Evolutionary conservation across 192 early-diverging fungal species (phyloP), one percentile per base, ranked within the genome.

Genomic region (Podila minutissima): DNA sequence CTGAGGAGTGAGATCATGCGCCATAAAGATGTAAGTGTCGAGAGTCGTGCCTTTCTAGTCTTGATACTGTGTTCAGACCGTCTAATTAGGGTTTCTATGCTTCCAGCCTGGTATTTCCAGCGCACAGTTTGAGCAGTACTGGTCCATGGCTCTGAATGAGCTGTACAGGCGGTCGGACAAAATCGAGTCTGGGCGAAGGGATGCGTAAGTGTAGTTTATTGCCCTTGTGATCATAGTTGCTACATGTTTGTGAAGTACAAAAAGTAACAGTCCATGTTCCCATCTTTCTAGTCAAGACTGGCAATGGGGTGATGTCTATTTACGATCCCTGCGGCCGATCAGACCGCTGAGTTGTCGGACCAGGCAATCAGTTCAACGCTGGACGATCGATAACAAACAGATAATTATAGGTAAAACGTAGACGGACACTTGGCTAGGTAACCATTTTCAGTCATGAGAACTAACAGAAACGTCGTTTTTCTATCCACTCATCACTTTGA

Each of bases 11-110:
- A 62, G 22, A 74, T 84, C 19, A 29, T 62, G 17, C 33, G 49
- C 19, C 65, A 70, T 33, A 82, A 82, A 49, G 67, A 74, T 55
- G 83, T 84, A 81, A 65, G 71, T 48, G 26, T 67, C 26, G 17
- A 20, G 19, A 24, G 24, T 24, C 24, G 1, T 10, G 53, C 20
- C 24, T 55, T 10, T 55, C 13, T 55, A 0, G 2, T 26, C 53
- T 22, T 55, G 22, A 19, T 26, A 10, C 2, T n/a, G 22, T 5
- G 24, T 1, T 5, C 24, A 55, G 53, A 22, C 22, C n/a, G n/a
- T 17, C 2, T 55, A 55, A 55, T 12, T 22, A 4, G 17, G 3
- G 1, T 55, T 55, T 55, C 53, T 46, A 11, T 17, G 41, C 41
- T 46, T 46, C 8, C 15, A 46, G 41, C 41, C 41, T 46, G 41